These are phyloP conservation scores for Hypoxylon subgilvum DNA, from an alignment of 495 filamentous ascomycete genomes.

Conservation along the genomic window DNA sequence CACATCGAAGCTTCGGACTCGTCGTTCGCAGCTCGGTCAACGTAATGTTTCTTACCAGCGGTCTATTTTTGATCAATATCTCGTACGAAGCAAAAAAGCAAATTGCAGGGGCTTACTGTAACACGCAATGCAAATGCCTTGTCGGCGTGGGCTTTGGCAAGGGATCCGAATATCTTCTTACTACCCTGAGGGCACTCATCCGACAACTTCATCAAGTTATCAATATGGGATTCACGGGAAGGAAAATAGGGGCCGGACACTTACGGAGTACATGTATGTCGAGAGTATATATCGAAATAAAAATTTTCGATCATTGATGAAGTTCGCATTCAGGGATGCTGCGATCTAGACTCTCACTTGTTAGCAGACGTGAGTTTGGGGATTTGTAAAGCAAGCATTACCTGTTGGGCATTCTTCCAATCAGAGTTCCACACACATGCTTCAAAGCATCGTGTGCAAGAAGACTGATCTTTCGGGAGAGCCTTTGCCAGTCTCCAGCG, in stretches of 20 bases:
- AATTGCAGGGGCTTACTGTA: slow-evolving; percentile 31
- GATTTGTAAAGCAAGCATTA: slow-evolving; percentile 6
- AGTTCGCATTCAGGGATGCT: slow-evolving; percentile 49
- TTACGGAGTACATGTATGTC: slow-evolving; percentile 53
- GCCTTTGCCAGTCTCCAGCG: slow-evolving; percentile 51
- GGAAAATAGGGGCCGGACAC: slow-evolving; percentile 1
- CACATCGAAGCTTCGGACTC: slow-evolving; percentile 31
- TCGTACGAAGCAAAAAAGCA: background rate
- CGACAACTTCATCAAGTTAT: slow-evolving; percentile 45
- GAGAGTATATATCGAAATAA: slow-evolving; percentile 54
- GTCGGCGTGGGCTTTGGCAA: slow-evolving; percentile 51
- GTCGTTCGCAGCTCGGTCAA: background rate
- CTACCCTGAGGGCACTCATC: slow-evolving; percentile 45
- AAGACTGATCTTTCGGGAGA: slow-evolving; percentile 45
- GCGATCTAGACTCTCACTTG: slow-evolving; percentile 46
- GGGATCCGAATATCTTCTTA: slow-evolving; percentile 48
- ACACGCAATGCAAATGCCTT: slow-evolving; percentile 50
- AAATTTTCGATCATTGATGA: slow-evolving; percentile 45
- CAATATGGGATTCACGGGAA: background rate
- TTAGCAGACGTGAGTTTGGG: background rate
- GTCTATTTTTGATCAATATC: slow-evolving; percentile 9
- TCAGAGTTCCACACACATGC: slow-evolving; percentile 54
- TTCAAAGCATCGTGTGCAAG: slow-evolving; percentile 47
- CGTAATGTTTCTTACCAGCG: background rate
- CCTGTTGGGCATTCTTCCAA: slow-evolving; percentile 57